Base-by-base conservation (phyloP, 352 stramenopile genomes). In the Pythium grandisporangium region DNA sequence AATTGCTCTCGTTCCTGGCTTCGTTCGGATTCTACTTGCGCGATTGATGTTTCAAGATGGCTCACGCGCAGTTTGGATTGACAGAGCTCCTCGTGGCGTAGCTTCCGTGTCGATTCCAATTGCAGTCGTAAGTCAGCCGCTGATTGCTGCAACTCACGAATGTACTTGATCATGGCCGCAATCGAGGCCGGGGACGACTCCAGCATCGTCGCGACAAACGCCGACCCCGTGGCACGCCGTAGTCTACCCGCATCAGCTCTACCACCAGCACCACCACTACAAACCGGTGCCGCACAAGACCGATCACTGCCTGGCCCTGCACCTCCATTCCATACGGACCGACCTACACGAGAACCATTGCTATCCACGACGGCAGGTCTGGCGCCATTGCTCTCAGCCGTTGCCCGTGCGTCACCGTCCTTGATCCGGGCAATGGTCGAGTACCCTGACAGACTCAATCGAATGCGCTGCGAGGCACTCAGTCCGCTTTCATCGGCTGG, bases 91-190 rank as follows among this genome's bases (percentile, higher is more conserved):
- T 77, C 55, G 21, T 79, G 64, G 10, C 63, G 68, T 30, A 74
- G 52, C 46, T 79, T 63, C 16, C 67, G 69, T 5, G 53, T 68
- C 24, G 64, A 67, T 10, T 76, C 64, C 6, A 90, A 45, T 19
- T 90, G 70, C 14, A 67, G 59, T 8, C 74, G 74, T 30, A 86
- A 30, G 38, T 48, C 74, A 14, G 71, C 63, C 42, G 85, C 74
- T 2, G 77, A 91, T 16, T 64, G 42, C 29, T 91, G 64, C 26
- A 91, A 48, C 41, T 91, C 77, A 1, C 64, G 70, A 33, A 91
- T 74, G 42, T 88, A 88, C 11, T 67, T 74, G 51, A 91, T 83
- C 10, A 91, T 42, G 30, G 61, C 81, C 37, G 84, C 73, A 33
- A 91, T 53, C 13, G 62, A 73, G 19, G 61, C 66, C 17, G 62